Evolutionary conservation across 1,139 yeast genomes (phyloP).

Genomic region (Sugiyamaella novakii): DNA sequence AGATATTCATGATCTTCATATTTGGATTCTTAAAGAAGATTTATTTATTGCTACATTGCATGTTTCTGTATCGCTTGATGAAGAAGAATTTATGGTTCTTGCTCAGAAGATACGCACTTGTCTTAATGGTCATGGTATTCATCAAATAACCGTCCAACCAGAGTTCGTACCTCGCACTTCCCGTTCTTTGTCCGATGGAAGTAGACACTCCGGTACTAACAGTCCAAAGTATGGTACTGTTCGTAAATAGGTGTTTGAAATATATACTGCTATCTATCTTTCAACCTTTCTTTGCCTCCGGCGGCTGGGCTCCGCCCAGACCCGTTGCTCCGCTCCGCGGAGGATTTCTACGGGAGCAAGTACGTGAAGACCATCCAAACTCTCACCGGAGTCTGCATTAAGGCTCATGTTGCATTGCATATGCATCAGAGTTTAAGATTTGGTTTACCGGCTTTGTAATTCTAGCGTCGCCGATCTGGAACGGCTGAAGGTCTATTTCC

Average conservation of each 20-base stretch:
- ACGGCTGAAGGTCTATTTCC: slow-evolving; percentile 3
- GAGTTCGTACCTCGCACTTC: slow-evolving; percentile 52
- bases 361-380: no score
- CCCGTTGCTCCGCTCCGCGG: background rate
- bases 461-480: slow-evolving; percentile 11
- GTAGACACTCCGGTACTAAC: slow-evolving; percentile 6
- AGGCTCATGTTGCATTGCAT: slow-evolving; percentile 14
- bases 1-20: slow-evolving; percentile 92
- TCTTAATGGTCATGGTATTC: slow-evolving; percentile 82
- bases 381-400: no score
- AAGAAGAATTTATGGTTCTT: slow-evolving; percentile 67
- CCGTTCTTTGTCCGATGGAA: slow-evolving; percentile 7
- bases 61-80: slow-evolving; percentile 66
- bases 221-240: background rate
- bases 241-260: background rate
- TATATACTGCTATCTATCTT: no score
- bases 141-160: slow-evolving; percentile 94
- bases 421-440: no score
- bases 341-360: background rate
- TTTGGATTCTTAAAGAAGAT: slow-evolving; percentile 93
- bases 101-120: slow-evolving; percentile 78
- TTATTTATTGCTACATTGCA: slow-evolving; percentile 87
- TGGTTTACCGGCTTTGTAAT: no score
- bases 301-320: no score
- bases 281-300: no score